phyloP scores from a whole-genome alignment of 2,329 filamentous ascomycete species.

The Nothophaeocryptopus gaeumannii region DNA sequence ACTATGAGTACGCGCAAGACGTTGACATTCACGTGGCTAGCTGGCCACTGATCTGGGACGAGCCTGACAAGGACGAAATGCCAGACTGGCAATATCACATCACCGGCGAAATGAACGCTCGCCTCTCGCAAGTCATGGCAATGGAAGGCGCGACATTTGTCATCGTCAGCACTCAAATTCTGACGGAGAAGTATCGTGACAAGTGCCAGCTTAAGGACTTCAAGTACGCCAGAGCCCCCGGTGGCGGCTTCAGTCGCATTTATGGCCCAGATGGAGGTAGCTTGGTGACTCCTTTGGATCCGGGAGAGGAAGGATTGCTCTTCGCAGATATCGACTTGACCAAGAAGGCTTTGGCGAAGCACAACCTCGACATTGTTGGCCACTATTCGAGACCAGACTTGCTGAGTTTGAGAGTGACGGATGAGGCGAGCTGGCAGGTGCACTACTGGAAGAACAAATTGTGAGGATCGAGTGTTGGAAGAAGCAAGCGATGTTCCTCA shows the following conservation, averaged over 20 bases:
- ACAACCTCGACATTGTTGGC: slow-evolving; percentile 14
- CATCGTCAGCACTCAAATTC: slow-evolving; percentile 5
- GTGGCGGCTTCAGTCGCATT: slow-evolving; percentile 11
- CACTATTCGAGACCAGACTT: slow-evolving; percentile 13
- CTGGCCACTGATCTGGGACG: slow-evolving; percentile 11
- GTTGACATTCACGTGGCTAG: slow-evolving; percentile 12
- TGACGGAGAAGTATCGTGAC: slow-evolving; percentile 3
- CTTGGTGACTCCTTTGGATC: slow-evolving; percentile 5
- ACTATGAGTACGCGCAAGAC: slow-evolving; percentile 13
- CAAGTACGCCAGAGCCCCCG: slow-evolving; percentile 5
- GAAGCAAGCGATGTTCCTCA: no score
- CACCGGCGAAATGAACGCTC: slow-evolving; percentile 10
- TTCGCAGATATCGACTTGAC: slow-evolving; percentile 10
- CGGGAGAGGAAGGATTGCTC: slow-evolving; percentile 9
- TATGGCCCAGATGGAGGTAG: slow-evolving; percentile 8
- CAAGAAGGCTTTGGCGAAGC: slow-evolving; percentile 9
- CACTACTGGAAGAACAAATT: slow-evolving; percentile 6
- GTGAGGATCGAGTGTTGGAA: background rate
- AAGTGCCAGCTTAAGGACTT: slow-evolving; percentile 9
- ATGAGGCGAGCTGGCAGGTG: slow-evolving; percentile 9
- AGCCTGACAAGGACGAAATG: background rate
- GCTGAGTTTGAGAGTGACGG: slow-evolving; percentile 6
- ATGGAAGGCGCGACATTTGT: slow-evolving; percentile 14
- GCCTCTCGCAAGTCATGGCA: slow-evolving; percentile 9
- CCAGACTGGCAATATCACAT: slow-evolving; percentile 10